phyloP scores from a whole-genome alignment of 2,329 filamentous ascomycete species.

The Parafenestella ontariensis region DNA sequence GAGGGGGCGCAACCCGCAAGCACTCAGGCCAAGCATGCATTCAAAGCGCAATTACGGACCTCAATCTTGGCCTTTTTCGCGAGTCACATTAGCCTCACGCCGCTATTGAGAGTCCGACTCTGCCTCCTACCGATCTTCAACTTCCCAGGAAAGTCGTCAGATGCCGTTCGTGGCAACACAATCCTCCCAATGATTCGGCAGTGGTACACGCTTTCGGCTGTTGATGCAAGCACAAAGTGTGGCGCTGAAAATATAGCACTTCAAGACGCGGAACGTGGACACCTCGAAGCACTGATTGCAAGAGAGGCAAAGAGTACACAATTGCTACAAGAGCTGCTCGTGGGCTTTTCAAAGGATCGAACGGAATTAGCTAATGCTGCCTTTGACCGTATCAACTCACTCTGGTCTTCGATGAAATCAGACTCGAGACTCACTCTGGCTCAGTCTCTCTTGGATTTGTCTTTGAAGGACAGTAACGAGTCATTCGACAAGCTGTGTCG shows the following conservation, averaged over 20 bases:
- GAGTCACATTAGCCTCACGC: conserved; percentile 73
- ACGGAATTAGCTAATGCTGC: conserved; percentile 67
- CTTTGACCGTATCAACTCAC: conserved; percentile 71
- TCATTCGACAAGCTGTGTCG: conserved; percentile 50
- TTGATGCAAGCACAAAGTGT: conserved; percentile 61
- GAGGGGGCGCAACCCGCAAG: conserved; percentile 59
- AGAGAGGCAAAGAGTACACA: conserved; percentile 66
- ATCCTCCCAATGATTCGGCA: conserved; percentile 76
- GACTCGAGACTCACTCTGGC: conserved; percentile 67
- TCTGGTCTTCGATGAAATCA: conserved; percentile 76
- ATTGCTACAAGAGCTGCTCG: conserved; percentile 60
- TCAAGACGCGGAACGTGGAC: conserved; percentile 59
- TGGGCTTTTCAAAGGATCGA: no score
- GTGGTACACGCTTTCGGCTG: conserved; percentile 67
- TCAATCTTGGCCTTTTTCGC: conserved; percentile 75
- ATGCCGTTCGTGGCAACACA: conserved; percentile 73
- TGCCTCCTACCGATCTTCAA: conserved; percentile 76
- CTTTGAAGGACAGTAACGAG: conserved; percentile 53
- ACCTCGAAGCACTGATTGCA: conserved; percentile 61
- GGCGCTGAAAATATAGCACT: conserved; percentile 57
- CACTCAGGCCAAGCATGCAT: conserved; percentile 24
- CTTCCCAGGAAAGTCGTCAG: conserved; percentile 73
- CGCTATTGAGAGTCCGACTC: conserved; percentile 72
- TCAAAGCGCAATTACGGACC: conserved; percentile 69
- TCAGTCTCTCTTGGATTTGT: conserved; percentile 68